Base-by-base conservation (phyloP, 2,329 filamentous ascomycete genomes). In the Akanthomyces uredinophilus region DNA sequence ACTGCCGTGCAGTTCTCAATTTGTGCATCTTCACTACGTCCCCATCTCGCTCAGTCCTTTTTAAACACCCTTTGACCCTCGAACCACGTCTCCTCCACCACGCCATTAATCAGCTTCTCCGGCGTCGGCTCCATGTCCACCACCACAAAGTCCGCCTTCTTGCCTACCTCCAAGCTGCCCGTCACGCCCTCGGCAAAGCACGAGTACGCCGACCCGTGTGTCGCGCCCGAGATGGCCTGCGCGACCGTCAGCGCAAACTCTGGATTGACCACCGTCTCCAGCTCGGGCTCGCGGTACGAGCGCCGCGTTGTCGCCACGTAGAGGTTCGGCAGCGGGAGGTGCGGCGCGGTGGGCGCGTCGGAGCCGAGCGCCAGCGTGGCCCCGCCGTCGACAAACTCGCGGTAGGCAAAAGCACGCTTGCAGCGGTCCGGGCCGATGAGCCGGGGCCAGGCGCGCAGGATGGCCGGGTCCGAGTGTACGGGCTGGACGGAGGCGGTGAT, bases 401-500 rank as follows among this genome's bases (percentile, higher is more conserved):
- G 77, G 72, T 87, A 86, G 1, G 84, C 82, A 67, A 87, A 87
- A 0, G 83, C 83, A 27, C 84, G 77, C 58, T 73, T 75, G 68
- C 83, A 81, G 5, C 83, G 77, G 43, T 81, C 72, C 27, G 68
- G 65, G 0, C 84, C 84, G 3, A 87, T 71, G 16, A 87, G 74
- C 5, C 16, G 10, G 1, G 83, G 83, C 84, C 84, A 87, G 0
- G 82, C 83, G 22, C 78, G 74, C 18, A 86, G 73, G 63, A 86
- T 84, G 0, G 82, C 80, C 6, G 83, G 84, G 67, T 82, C 80
- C 0, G 81, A 76, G 64, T 85, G 83, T 4, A 84, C 82, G 0
- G 83, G 80, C 65, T 85, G 82, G 37, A 85, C 76, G 2, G 80
- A 83, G 0, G 83, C 83, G 5, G 81, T 84, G 72, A 88, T 83